phyloP scores from a whole-genome alignment of 2,329 filamentous ascomycete genomes.

The Aureobasidium sp. region DNA sequence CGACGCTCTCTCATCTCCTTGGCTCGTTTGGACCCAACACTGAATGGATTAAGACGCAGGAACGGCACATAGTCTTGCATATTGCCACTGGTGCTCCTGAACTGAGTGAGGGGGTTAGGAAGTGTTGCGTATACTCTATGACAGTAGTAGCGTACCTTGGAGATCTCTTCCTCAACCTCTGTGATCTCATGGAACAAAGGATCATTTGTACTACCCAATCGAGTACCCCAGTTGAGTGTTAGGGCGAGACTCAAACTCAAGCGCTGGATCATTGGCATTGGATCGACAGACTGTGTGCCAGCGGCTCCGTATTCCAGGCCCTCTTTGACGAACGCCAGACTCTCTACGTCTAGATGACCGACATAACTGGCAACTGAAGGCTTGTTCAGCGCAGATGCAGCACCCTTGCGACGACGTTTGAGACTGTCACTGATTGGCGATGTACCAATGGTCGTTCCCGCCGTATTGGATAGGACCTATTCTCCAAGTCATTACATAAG shows the following conservation, averaged over 20 bases:
- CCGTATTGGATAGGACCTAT: conserved; percentile 56
- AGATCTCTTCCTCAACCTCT: conserved; percentile 55
- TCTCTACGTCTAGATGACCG: conserved; percentile 56
- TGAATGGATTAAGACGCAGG: conserved; percentile 55
- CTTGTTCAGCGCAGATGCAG: conserved; percentile 58
- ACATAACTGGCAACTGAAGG: conserved; percentile 58
- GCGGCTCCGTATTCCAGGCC: conserved; percentile 51
- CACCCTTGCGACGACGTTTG: conserved; percentile 58
- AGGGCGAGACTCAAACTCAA: conserved; percentile 55
- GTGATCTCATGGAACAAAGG: conserved; percentile 57
- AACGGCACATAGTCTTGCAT: conserved; percentile 57
- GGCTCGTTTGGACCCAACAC: conserved; percentile 50
- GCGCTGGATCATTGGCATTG: conserved; percentile 62
- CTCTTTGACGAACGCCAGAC: conserved; percentile 56
- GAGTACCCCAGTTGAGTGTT: conserved; percentile 60
- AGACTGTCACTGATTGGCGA: conserved; percentile 60
- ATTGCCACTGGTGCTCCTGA: conserved; percentile 54
- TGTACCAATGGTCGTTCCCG: conserved; percentile 62
- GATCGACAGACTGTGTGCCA: conserved; percentile 51
- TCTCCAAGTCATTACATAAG: conserved; percentile 7
- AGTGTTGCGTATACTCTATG: not conserved
- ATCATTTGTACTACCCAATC: conserved; percentile 54
- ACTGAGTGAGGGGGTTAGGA: conserved; percentile 23
- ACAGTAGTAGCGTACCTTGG: conserved; percentile 27
- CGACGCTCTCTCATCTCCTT: conserved; percentile 54